Evolutionary conservation across 108 stramenopile species (phyloP).

Genomic region (Asterionellopsis glacialis): DNA sequence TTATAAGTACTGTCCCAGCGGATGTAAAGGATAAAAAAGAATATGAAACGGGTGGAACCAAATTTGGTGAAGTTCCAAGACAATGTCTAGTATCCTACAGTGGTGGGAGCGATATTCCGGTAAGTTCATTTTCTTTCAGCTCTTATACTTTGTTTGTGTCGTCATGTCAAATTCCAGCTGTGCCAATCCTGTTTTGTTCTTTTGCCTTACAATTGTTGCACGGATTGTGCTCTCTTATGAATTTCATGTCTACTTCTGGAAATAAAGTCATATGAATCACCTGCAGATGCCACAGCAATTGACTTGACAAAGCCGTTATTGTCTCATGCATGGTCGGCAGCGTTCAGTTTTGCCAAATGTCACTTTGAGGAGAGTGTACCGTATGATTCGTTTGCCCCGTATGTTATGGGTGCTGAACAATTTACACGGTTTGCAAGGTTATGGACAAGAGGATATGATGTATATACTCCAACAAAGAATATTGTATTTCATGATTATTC

Average conservation of each 20-base stretch:
- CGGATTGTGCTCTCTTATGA: background rate
- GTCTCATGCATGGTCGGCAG: constrained; percentile 81
- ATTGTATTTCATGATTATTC: constrained; percentile 59
- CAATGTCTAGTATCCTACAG: constrained; percentile 51
- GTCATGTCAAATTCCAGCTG: constrained; percentile 12
- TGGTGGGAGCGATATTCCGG: constrained; percentile 51
- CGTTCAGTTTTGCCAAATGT: constrained; percentile 90
- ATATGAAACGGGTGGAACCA: constrained; percentile 17
- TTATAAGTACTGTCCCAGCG: constrained; percentile 82
- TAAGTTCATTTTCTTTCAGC: constrained; percentile 4
- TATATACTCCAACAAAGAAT: constrained; percentile 78
- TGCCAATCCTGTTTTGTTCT: constrained; percentile 1
- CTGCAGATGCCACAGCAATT: constrained; percentile 67
- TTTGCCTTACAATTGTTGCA: background rate
- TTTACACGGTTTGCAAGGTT: constrained; percentile 83
- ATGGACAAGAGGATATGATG: constrained; percentile 75
- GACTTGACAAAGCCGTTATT: constrained; percentile 63
- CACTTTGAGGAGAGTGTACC: constrained; percentile 90
- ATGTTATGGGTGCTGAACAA: constrained; percentile 86
- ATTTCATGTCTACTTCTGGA: background rate
- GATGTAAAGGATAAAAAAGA: constrained; percentile 39
- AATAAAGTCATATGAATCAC: constrained; percentile 47
- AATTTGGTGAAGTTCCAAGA: constrained; percentile 45
- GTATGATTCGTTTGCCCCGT: constrained; percentile 85
- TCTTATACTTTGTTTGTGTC: background rate